Evolutionary conservation across 306 rosid genomes (phyloP).

Genomic region (Rosa multiflora): DNA sequence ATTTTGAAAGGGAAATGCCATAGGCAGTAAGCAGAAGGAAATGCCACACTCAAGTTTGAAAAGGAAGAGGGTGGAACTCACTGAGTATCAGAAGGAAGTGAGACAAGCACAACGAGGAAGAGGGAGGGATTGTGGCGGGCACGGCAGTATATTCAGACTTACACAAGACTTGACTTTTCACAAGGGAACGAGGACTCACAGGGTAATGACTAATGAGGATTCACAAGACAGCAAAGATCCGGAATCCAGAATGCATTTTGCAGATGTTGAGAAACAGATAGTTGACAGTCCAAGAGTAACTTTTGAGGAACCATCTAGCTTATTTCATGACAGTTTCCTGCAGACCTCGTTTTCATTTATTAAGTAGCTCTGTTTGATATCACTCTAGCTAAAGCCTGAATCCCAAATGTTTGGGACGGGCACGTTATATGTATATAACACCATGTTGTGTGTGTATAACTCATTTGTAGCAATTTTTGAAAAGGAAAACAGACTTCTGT

Average conservation of each 20-base stretch:
- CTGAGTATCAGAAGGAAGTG: constrained; percentile 83
- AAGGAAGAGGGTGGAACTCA: constrained; percentile 59
- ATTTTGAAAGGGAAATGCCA: constrained; percentile 11
- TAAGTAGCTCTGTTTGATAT: not conserved
- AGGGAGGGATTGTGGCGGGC: constrained; percentile 60
- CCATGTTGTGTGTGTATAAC: not conserved
- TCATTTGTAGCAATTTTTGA: not conserved
- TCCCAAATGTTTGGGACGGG: not conserved
- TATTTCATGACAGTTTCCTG: not conserved
- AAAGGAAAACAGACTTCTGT: too few species aligned
- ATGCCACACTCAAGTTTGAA: constrained; percentile 31
- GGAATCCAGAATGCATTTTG: constrained; percentile 55
- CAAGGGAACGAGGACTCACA: constrained; percentile 62
- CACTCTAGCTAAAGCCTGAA: not conserved
- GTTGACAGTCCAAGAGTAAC: not conserved
- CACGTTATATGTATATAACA: not conserved
- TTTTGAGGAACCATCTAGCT: not conserved
- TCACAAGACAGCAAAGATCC: constrained; percentile 62
- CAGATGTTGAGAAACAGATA: constrained; percentile 41
- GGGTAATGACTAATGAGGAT: constrained; percentile 37
- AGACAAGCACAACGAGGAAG: constrained; percentile 76
- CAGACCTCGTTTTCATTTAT: not conserved
- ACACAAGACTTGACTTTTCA: constrained; percentile 66
- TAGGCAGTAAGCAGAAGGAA: constrained; percentile 26
- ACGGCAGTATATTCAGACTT: constrained; percentile 67